These are phyloP conservation scores for Dictyostelium intermedium DNA, from an alignment of 78 protist species.

Conservation along the genomic window DNA sequence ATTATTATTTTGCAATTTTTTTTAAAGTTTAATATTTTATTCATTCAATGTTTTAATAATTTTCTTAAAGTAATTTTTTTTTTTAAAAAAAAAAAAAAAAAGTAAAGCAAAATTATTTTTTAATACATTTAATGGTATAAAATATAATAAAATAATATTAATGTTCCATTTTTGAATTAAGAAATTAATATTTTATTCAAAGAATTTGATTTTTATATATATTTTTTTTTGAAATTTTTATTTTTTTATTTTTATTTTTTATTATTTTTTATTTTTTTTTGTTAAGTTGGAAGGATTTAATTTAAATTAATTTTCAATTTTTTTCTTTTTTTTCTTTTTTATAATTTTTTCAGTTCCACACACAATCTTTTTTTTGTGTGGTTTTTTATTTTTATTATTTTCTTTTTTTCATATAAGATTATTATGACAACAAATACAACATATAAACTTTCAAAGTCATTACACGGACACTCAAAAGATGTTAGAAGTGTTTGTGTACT, in stretches of 20 bases:
- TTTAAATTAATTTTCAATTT: background rate
- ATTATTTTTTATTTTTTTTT: background rate
- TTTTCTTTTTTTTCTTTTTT: background rate
- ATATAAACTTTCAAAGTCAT: constrained; percentile 47
- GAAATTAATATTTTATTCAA: too few relatives aligned
- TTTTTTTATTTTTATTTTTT: background rate
- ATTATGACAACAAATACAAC: background rate
- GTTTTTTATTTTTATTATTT: background rate
- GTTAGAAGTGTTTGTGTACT: constrained; percentile 47
- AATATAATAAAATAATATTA: too few relatives aligned
- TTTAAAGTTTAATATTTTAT: background rate
- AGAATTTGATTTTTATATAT: too few relatives aligned
- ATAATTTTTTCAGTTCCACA: background rate
- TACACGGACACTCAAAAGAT: constrained; percentile 58
- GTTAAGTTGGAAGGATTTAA: background rate
- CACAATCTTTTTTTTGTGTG: background rate
- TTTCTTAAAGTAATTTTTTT: too few relatives aligned
- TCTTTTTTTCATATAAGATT: background rate
- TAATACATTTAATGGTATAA: background rate
- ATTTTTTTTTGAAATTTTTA: too few relatives aligned
- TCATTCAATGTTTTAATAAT: background rate
- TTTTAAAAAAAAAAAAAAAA: background rate
- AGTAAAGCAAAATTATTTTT: background rate
- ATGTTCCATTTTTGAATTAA: background rate
- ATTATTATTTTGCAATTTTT: background rate